Percentiles rank a stretch among this genome's conserved stretches.
phyloP scores from a whole-genome alignment of 2,329 filamentous ascomycete genomes.

The Chaetothyriales sp. region DNA sequence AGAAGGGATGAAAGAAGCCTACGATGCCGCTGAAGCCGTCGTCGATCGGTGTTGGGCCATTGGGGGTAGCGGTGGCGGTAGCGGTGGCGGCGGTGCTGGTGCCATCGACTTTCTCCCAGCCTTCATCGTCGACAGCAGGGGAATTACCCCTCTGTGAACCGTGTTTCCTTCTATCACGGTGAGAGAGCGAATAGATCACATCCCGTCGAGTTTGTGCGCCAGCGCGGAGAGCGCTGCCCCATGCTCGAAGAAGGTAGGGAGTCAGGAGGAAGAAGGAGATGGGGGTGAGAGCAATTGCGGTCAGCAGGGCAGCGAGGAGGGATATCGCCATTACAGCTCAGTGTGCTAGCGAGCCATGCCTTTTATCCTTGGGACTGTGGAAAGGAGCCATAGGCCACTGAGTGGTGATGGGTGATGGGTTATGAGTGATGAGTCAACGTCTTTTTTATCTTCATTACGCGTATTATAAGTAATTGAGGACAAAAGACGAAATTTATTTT shows the following conservation, averaged over 20 bases:
- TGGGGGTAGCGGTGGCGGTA: constrained; percentile 30
- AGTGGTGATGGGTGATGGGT: no score
- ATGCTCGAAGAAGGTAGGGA: constrained; percentile 1
- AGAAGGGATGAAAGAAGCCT: constrained; percentile 96
- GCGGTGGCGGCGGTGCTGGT: constrained; percentile 20
- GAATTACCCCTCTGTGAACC: constrained; percentile 1
- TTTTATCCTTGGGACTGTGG: not conserved
- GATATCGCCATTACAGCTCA: constrained; percentile 10
- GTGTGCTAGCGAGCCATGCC: not conserved
- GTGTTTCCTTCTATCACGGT: constrained; percentile 24
- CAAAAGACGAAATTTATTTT: no score
- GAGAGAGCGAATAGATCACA: constrained; percentile 10
- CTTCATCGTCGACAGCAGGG: constrained; percentile 33
- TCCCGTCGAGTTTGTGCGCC: constrained; percentile 9
- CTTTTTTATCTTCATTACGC: no score
- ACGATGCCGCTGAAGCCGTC: constrained; percentile 69
- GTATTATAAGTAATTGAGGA: no score
- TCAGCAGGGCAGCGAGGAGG: constrained; percentile 7
- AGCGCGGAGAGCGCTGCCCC: constrained; percentile 9
- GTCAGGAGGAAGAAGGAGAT: constrained; percentile 5
- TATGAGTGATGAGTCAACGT: not conserved
- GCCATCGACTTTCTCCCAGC: constrained; percentile 53
- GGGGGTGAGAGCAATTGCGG: constrained; percentile 9
- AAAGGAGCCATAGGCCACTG: not conserved
- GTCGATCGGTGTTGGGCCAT: constrained; percentile 28